Conservation (phyloP, 2,329 filamentous ascomycete species). For the Fusarium odoratissimum region DNA sequence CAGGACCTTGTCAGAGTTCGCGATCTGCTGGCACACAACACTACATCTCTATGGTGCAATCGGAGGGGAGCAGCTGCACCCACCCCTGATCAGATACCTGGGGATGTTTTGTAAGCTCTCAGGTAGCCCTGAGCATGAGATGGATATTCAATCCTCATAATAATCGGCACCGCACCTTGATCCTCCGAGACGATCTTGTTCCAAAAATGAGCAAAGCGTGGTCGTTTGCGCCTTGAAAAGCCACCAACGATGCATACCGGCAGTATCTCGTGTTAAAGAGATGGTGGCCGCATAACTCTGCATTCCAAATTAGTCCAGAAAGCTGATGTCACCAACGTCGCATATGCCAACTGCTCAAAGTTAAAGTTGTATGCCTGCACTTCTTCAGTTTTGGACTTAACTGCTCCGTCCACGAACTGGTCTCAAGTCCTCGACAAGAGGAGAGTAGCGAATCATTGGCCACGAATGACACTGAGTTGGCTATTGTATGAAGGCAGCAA, state of each 20-base stretch:
- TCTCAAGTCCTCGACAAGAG: neutral
- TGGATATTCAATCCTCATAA: neutral
- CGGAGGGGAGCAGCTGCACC: neutral
- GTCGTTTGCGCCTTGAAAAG: slow-evolving; percentile 4
- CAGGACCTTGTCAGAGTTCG: neutral
- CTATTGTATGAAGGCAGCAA: neutral
- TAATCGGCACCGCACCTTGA: neutral
- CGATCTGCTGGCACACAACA: neutral
- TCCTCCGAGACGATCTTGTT: slow-evolving; percentile 2
- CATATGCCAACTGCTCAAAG: slow-evolving; percentile 8
- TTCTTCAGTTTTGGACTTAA: slow-evolving; percentile 10
- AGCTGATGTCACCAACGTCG: slow-evolving; percentile 13
- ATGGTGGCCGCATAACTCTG: slow-evolving; percentile 4
- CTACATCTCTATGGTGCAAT: neutral
- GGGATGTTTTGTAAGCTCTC: neutral
- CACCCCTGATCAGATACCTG: neutral
- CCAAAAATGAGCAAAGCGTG: neutral
- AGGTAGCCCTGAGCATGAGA: slow-evolving; percentile 1
- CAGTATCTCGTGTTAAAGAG: slow-evolving; percentile 4
- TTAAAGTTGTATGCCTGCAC: slow-evolving; percentile 6
- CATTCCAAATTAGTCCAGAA: neutral
- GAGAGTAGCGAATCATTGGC: neutral
- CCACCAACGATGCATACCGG: slow-evolving; percentile 16
- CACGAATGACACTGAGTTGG: neutral
- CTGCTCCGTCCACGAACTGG: neutral